Evolutionary conservation across 257 asterid species (phyloP).

Genomic region (Voacanga thouarsii): DNA sequence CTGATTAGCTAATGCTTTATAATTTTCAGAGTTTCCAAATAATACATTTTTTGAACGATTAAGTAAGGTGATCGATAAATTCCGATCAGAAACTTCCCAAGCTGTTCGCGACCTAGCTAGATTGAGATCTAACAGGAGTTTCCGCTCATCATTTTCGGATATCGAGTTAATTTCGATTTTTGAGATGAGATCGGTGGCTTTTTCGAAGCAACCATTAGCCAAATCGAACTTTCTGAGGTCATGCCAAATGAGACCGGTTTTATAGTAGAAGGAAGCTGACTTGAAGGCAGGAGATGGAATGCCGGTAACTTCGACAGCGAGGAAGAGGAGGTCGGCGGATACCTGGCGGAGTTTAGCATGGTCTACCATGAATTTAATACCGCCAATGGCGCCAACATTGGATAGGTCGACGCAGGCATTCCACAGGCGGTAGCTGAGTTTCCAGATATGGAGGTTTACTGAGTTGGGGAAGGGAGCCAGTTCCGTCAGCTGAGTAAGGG

Average conservation of each 20-base stretch:
- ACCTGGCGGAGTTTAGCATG: constrained; percentile 85
- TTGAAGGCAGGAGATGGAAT: constrained; percentile 79
- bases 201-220: constrained; percentile 81
- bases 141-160: constrained; percentile 62
- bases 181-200: constrained; percentile 81
- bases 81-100: constrained; percentile 82
- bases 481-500: constrained; percentile 47
- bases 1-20: constrained; percentile 68
- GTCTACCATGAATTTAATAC: constrained; percentile 43
- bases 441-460: constrained; percentile 67
- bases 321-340: constrained; percentile 73
- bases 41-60: constrained; percentile 74
- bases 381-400: constrained; percentile 44
- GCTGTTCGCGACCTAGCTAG: constrained; percentile 75
- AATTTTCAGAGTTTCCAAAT: constrained; percentile 63
- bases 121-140: constrained; percentile 62
- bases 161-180: constrained; percentile 40
- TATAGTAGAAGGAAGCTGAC: constrained; percentile 73
- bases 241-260: constrained; percentile 78
- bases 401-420: constrained; percentile 85
- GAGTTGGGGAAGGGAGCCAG: constrained; percentile 74
- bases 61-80: constrained; percentile 61
- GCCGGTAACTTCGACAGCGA: constrained; percentile 62
- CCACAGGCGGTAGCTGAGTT: constrained; percentile 95
- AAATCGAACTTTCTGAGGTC: constrained; percentile 59